These are phyloP conservation scores for Penicillium longicatenatum DNA, from an alignment of 495 filamentous ascomycete species.

Conservation along the genomic window DNA sequence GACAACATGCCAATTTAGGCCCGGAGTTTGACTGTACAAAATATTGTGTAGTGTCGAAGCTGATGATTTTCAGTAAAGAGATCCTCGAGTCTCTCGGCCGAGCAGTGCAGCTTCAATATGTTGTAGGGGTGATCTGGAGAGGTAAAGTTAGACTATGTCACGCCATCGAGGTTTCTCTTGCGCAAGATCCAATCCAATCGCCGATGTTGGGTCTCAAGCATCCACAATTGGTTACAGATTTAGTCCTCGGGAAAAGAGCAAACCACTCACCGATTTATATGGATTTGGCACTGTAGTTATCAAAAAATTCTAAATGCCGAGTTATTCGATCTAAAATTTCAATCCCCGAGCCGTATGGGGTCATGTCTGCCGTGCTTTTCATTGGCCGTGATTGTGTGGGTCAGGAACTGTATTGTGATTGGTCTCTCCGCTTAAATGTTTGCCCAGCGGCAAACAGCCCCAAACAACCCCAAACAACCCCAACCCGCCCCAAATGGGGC, in stretches of 20 bases:
- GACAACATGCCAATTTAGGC: constrained; percentile 15
- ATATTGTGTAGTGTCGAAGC: not conserved
- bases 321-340: not conserved
- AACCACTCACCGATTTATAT: not conserved
- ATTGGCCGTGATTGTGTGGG: not conserved
- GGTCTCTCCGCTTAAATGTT: not conserved
- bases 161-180: constrained; percentile 25
- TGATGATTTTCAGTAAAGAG: not conserved
- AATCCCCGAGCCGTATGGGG: not conserved
- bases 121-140: constrained; percentile 11
- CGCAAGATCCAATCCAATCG: constrained; percentile 12
- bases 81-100: constrained; percentile 24
- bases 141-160: constrained; percentile 20
- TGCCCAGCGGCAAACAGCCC: not conserved
- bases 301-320: constrained; percentile 1
- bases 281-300: not conserved
- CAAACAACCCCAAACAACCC: not conserved
- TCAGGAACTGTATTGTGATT: constrained; percentile 15
- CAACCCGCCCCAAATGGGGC: too few species aligned
- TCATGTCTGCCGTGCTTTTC: not conserved
- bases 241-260: not conserved
- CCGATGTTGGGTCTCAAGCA: not conserved
- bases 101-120: constrained; percentile 3
- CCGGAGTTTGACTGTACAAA: not conserved
- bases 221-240: not conserved